Conservation (phyloP, 2,329 filamentous ascomycete genomes). For the Pseudogymnoascus sp. region DNA sequence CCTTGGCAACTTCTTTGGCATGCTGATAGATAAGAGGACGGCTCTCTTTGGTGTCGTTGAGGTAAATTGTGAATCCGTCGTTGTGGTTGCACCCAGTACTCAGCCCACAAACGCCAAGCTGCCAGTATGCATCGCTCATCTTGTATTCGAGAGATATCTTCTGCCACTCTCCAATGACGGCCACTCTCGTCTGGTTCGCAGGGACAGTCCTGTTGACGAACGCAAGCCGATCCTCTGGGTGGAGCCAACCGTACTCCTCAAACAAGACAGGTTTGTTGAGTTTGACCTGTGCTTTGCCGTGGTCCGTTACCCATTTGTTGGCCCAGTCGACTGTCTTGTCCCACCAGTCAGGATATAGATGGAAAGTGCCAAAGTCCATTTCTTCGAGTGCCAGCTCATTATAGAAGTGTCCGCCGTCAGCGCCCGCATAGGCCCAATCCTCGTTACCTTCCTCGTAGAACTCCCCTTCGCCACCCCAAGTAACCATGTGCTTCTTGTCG, state of each 20-base stretch:
- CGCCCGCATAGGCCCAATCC: slow-evolving; percentile 41
- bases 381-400: slow-evolving; percentile 40
- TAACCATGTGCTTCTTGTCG: slow-evolving; percentile 46
- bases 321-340: slow-evolving; percentile 45
- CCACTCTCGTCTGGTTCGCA: slow-evolving; percentile 37
- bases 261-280: slow-evolving; percentile 47
- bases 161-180: slow-evolving; percentile 45
- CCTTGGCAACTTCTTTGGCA: slow-evolving; percentile 30
- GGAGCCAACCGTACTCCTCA: slow-evolving; percentile 50
- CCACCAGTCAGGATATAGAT: slow-evolving; percentile 51
- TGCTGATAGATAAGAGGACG: slow-evolving; percentile 38
- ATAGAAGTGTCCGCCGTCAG: slow-evolving; percentile 48
- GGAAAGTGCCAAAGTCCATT: slow-evolving; percentile 49
- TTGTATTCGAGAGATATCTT: slow-evolving; percentile 39
- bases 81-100: slow-evolving; percentile 48
- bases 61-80: slow-evolving; percentile 50
- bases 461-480: slow-evolving; percentile 43
- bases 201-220: slow-evolving; percentile 34
- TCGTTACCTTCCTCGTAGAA: slow-evolving; percentile 32
- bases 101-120: slow-evolving; percentile 44
- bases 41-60: slow-evolving; percentile 43
- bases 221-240: slow-evolving; percentile 39
- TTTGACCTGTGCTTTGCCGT: slow-evolving; percentile 37
- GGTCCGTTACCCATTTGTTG: slow-evolving; percentile 48
- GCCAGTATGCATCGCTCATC: slow-evolving; percentile 50